Conservation (phyloP, 2,329 filamentous ascomycete species). For the Sporothrix dimorphospora region DNA sequence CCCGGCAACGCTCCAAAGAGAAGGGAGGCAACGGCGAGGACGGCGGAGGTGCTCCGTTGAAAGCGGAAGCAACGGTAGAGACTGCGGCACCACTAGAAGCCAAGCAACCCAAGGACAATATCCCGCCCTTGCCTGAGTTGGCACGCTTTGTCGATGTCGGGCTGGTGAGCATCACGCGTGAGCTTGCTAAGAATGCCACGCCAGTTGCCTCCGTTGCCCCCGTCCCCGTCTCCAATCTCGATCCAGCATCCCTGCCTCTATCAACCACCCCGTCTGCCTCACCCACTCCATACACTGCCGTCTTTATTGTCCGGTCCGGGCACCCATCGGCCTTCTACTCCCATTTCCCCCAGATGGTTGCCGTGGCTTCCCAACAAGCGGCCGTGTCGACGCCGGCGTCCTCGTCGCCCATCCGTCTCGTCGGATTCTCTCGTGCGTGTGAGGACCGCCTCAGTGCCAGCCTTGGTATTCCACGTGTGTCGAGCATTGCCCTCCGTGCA, state of each 20-base stretch:
- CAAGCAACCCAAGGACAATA: conserved; percentile 15
- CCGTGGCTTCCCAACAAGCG: conserved; percentile 45
- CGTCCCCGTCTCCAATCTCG: background rate
- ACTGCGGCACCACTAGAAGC: background rate
- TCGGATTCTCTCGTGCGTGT: conserved; percentile 64
- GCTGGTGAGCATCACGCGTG: conserved; percentile 64
- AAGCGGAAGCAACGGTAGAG: background rate
- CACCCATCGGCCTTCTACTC: conserved; percentile 61
- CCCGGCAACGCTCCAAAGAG: conserved; percentile 47
- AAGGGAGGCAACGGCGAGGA: conserved; percentile 21
- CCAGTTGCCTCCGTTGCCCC: background rate
- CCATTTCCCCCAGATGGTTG: conserved; percentile 58
- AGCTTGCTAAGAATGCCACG: conserved; percentile 49
- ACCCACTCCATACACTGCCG: conserved; percentile 48
- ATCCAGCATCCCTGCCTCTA: background rate
- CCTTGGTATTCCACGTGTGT: conserved; percentile 65
- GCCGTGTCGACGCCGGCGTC: conserved; percentile 31
- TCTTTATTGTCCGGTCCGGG: conserved; percentile 63
- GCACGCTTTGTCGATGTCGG: conserved; percentile 64
- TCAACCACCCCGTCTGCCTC: background rate
- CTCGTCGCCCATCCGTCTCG: conserved; percentile 52
- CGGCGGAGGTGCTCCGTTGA: background rate
- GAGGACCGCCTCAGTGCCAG: conserved; percentile 60
- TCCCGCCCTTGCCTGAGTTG: conserved; percentile 55
- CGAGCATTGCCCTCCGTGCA: conserved; percentile 62